Evolutionary conservation across 805 yeast genomes (phyloP), one percentile per base, ranked within the genome.

Genomic region (Monosporozyma unispora): DNA sequence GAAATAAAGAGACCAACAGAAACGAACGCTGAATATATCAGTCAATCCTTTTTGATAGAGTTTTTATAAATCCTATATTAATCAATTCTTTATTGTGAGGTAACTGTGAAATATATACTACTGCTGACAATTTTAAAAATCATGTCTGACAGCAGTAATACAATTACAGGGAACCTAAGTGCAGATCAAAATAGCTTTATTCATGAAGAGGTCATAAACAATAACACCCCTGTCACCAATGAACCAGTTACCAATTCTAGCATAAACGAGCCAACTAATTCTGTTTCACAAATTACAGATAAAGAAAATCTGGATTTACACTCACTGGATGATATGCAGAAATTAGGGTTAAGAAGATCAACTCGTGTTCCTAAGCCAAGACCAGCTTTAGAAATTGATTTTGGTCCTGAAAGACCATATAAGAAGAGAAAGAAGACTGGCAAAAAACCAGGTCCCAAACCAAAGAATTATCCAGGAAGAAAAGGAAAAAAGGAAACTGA

Each of bases 311-410:
- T 18, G 6, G 38, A 43, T 43, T 18, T 29, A 46, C 6, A 55
- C 49, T 37, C 54, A 48, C 39, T 48, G 49, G 38, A 41, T 42
- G 27, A 52, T 5, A 19, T 8, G 3, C 31, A 28, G 8, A 11
- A 29, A 2, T 38, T 25, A 10, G 54, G 54, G 25, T 50, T 60
- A 14, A 57, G 65, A 49, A 57, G 64, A 51, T 60, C 64, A 9
- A 51, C 53, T 22, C 59, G 65, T 52, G 57, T 57, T 9, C 56
- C 50, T 16, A 52, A 54, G 44, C 56, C 60, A 33, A 60, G 58
- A 49, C 40, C 52, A 6, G 57, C 56, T 37, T 45, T 54, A 22
- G 54, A 56, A 19, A 48, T 49, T 14, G 54, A 50, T 19, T 52
- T 52, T 44, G 58, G 53, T 33, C 58, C 59, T 25, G 57, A 52